Conservation (phyloP, 345 rosid species). For the Trapa incisa region DNA sequence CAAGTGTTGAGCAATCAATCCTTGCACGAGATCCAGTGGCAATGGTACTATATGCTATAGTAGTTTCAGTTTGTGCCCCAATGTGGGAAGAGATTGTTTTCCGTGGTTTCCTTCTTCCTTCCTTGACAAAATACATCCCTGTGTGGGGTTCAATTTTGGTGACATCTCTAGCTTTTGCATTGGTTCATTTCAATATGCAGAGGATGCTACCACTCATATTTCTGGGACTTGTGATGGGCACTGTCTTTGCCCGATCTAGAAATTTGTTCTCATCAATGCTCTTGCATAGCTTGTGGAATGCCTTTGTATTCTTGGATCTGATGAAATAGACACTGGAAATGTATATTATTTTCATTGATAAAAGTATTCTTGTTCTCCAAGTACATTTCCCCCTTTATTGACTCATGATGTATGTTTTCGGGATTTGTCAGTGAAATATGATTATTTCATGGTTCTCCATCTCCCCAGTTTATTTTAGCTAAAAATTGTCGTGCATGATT, state of each 20-base stretch:
- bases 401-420: not conserved
- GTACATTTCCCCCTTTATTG: not conserved
- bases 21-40: constrained; percentile 38
- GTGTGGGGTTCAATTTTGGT: constrained; percentile 36
- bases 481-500: not conserved
- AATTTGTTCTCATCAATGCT: constrained; percentile 35
- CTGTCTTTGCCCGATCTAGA: constrained; percentile 32
- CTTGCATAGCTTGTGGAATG: constrained; percentile 45
- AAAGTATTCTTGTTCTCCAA: not conserved
- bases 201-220: constrained; percentile 42
- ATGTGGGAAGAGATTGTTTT: constrained; percentile 47
- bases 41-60: constrained; percentile 38
- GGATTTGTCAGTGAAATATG: not conserved
- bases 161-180: constrained; percentile 36
- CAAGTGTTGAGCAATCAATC: constrained; percentile 41
- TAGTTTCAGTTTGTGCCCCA: constrained; percentile 41
- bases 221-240: constrained; percentile 36
- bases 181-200: constrained; percentile 42
- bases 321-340: constrained; percentile 23
- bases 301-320: constrained; percentile 38
- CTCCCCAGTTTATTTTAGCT: not conserved
- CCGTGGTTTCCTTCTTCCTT: constrained; percentile 42
- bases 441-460: not conserved
- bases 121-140: constrained; percentile 41
- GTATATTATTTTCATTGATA: constrained; percentile 8